These are phyloP conservation scores for Podospora comata DNA, from an alignment of 495 filamentous ascomycete species.

Conservation along the genomic window DNA sequence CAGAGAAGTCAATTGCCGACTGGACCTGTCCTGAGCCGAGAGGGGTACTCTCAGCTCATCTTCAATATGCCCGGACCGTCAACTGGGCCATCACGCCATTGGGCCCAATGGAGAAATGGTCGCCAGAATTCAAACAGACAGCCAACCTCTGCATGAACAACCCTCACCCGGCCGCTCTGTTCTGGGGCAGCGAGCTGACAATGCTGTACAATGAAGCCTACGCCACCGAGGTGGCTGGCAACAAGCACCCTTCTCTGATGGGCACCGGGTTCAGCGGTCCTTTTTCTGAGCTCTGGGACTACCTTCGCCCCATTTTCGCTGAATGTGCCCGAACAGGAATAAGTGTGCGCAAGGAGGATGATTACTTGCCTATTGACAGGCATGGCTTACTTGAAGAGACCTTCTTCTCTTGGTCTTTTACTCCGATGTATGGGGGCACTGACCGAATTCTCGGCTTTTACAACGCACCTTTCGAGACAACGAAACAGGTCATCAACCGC, in stretches of 20 bases:
- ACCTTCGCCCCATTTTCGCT: conserved; percentile 48
- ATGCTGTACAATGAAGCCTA: conserved; percentile 38
- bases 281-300: conserved; percentile 36
- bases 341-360: conserved; percentile 34
- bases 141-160: conserved; percentile 62
- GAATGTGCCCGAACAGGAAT: conserved; percentile 27
- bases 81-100: conserved; percentile 60
- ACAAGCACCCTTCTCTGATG: conserved; percentile 32
- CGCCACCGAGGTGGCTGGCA: conserved; percentile 39
- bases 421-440: conserved; percentile 53
- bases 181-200: conserved; percentile 39
- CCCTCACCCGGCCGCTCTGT: conserved; percentile 59
- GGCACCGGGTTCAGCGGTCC: conserved; percentile 29
- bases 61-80: conserved; percentile 57
- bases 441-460: conserved; percentile 47
- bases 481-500: conserved; percentile 51
- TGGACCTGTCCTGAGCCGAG: conserved; percentile 31
- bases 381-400: conserved; percentile 55
- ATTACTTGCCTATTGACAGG: conserved; percentile 43
- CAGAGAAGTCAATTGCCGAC: conserved; percentile 28
- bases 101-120: conserved; percentile 61
- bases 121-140: conserved; percentile 57
- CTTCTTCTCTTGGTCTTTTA: conserved; percentile 58
- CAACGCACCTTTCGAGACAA: conserved; percentile 57
- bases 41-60: conserved; percentile 41